Base-by-base conservation (phyloP, 176 grass and related monocot genomes). In the Avena sativa region DNA sequence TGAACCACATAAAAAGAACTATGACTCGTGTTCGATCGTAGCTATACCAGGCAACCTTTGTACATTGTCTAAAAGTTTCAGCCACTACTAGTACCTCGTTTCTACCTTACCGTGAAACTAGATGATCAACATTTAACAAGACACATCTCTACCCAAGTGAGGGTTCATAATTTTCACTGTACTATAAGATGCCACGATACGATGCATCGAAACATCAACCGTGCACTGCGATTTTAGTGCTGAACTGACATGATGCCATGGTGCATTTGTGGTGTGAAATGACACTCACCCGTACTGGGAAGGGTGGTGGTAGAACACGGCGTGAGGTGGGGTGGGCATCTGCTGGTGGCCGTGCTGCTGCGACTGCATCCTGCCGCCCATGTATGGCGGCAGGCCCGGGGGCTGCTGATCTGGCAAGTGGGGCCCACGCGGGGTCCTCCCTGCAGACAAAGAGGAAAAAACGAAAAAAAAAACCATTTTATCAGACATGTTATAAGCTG, bases 211-310 rank as follows among this genome's bases (percentile, higher is more conserved):
- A 16, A 4, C 53, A 56, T 56, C 17, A 19, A 19, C 55, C 55
- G 17, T 57, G 47, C 32, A 44, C 21, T 21, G 13, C 55, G 57
- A 20, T 66, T 89, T 89, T 0, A 32, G 56, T 40, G 44, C 3
- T 0, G 23, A 64, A 6, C 3, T 10, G 8, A 30, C 40, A 66
- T 81, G 62, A 38, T 36, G 12, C 40, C 49, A 34, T 8, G 38
- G 15, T 7, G 15, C 17, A 23, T 3, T 34, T 34, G 48, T 51
- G 28, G 43, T 11, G 47, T 43, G 12, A 44, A 19, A 58, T 44
- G 76, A 48, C 55, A 91, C 88, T 79, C 59, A 97, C 95, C 92
- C 95, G 86, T 82, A 80, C 71, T 85, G 92, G 0, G 83, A 78
- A 59, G 71, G 83, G 77, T 9, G 83, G 77, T 9, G 25, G 73